Base-by-base conservation (phyloP, 2,329 filamentous ascomycete species). In the Penicillium sp. region DNA sequence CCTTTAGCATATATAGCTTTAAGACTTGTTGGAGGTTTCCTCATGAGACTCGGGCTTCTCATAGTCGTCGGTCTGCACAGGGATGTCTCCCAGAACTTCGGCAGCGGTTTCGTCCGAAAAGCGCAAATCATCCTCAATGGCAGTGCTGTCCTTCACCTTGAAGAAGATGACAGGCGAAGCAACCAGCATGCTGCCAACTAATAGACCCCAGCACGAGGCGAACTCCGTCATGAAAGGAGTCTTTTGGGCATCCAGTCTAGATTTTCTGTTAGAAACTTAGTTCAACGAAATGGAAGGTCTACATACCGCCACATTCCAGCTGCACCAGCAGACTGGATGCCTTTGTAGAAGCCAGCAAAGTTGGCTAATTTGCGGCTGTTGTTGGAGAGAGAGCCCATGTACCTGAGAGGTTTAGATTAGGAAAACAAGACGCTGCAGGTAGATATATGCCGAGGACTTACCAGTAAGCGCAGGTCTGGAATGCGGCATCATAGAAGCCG, bases 391-490 rank as follows among this genome's bases (percentile, higher is more conserved):
- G 92, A 85, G 49, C 93, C 93, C 89, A 97, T 96, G 79, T 89
- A 92, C 87, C 87, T 89, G 49, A 25, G 22, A 7, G 25, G 23
- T 40, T 5, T 2, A 29, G 14, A 18, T 44, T 14, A 23, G 18
- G 18, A 14, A 12, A 15, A 11, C 2, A 18, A 29, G 9, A 49
- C 3, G 37, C 14, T 7, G 12, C 15, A 8, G 37, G 31, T 26
- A 12, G 33, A 33, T 18, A 51, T 15, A 12, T 33, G 23, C 33
- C 14, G 0, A 41, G 9, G 18, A 70, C 79, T 65, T 72, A 83
- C 92, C 92, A 97, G 81, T 97, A 97, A 48, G 92, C 87, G 67
- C 81, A 86, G 0, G 91, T 93, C 79, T 97, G 93, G 88, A 91
- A 97, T 52, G 87, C 84, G 42, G 92, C 90, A 71, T 97, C 93